phyloP scores from a whole-genome alignment of 179 eudicot species.

The Corrigiola litoralis region DNA sequence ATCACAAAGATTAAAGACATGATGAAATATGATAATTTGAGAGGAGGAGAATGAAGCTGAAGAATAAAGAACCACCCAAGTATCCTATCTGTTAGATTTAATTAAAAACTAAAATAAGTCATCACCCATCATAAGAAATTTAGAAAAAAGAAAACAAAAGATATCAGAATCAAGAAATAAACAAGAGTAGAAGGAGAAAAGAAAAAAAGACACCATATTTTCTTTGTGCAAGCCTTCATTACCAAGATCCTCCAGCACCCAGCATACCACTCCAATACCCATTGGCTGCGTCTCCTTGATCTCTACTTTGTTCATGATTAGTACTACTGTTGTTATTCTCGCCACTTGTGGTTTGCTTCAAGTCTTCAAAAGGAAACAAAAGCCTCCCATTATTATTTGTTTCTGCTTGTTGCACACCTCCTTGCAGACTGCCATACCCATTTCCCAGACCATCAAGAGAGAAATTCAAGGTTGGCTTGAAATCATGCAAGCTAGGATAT shows the following conservation, averaged over 20 bases:
- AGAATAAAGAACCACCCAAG: conserved; percentile 4
- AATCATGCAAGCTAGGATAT: conserved; percentile 20
- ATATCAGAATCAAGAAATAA: background rate
- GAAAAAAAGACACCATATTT: background rate
- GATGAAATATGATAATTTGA: background rate
- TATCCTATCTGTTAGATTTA: conserved; percentile 25
- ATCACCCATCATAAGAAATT: conserved; percentile 10
- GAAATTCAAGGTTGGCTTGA: conserved; percentile 33
- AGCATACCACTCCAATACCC: conserved; percentile 54
- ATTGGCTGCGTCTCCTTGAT: conserved; percentile 32
- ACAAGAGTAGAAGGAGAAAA: background rate
- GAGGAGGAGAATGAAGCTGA: background rate
- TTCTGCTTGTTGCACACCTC: conserved; percentile 4
- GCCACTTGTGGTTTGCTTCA: conserved; percentile 28
- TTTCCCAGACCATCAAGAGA: conserved; percentile 32
- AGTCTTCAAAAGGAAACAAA: conserved; percentile 46
- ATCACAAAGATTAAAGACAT: conserved; percentile 1
- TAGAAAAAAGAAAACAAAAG: background rate
- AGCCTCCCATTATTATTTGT: conserved; percentile 27
- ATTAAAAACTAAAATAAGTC: conserved; percentile 16
- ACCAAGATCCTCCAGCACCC: conserved; percentile 45
- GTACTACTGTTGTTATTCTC: background rate
- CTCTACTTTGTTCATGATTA: conserved; percentile 24
- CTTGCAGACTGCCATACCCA: conserved; percentile 25
- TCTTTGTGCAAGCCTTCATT: conserved; percentile 16